phyloP scores from a whole-genome alignment of 441 rosid species.

The Syzygium malaccense region DNA sequence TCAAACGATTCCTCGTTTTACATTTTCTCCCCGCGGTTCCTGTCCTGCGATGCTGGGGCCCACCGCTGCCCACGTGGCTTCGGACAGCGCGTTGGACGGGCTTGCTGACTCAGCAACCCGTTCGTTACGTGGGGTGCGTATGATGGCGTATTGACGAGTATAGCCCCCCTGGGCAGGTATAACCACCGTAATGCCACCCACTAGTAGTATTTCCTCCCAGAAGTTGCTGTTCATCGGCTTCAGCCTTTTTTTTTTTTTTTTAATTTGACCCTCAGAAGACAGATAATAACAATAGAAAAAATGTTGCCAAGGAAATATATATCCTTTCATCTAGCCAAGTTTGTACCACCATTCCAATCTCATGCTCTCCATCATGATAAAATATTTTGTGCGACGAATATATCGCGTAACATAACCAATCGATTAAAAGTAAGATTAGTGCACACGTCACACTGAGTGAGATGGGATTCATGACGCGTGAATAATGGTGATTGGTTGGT shows the following conservation, averaged over 20 bases:
- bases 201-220: not conserved
- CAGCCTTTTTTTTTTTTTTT: too few relatives aligned
- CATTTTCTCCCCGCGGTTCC: too few relatives aligned
- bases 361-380: not conserved
- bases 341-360: not conserved
- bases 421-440: not conserved
- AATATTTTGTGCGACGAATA: accelerated
- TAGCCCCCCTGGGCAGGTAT: not conserved
- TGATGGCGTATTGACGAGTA: not conserved
- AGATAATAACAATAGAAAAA: not conserved
- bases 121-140: not conserved
- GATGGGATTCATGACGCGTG: accelerated
- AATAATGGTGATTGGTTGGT: accelerated
- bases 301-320: not conserved
- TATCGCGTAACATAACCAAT: not conserved
- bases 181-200: not conserved
- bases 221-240: not conserved
- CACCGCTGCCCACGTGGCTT: not conserved
- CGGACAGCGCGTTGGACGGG: not conserved
- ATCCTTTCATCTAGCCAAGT: not conserved
- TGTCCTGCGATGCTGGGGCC: not conserved
- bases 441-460: not conserved
- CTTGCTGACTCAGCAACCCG: not conserved
- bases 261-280: not conserved
- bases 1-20: not conserved